Base-by-base conservation (phyloP, 257 asterid species). In the Solanum medicagineum region DNA sequence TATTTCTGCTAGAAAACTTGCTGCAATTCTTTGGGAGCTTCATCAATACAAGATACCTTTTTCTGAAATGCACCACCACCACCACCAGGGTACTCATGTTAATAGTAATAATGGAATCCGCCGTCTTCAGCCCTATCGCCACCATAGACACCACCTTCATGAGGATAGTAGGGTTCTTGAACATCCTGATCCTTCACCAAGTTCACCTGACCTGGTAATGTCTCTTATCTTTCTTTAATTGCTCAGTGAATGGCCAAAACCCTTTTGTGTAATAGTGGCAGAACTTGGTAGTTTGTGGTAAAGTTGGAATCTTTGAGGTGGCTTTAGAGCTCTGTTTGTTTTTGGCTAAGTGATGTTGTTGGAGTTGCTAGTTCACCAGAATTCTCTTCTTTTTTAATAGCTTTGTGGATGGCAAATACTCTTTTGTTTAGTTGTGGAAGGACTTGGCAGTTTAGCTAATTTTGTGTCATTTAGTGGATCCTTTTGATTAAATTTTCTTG, bases 1-100 rank as follows among this genome's bases (percentile, higher is more conserved):
- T 81, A 87, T 91, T 89, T 95, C 98, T 83, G 95, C 95, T 1
- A 94, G 99, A 87, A 95, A 95, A 87, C 96, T 96, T 84, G 99
- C 93, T 66, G 97, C 98, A 79, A 84, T 92, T 63, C 92, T 92
- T 80, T 96, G 98, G 98, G 98, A 95, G 54, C 93, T 94, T 83
- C 87, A 92, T 86, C 94, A 91, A 1, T 91, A 91, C 91, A 90
- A 90, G 56, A 91, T 85, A 4, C 93, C 93, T 2, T 90, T 92
- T 73, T 86, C 87, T 42, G 87, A 87, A 84, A 96, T 96, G 99
- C 90, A 93, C 86, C 90, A 92, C 86, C 91, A 92, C 86, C 91
- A 88, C 87, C 90, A 92, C 87, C 91, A 88, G 86, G 93, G 91
- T 86, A n/a, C 12, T 60, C 69, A 68, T 73, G 55, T 22, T 73